phyloP scores from a whole-genome alignment of 176 grass and related monocot species.

The Triticum timopheevii region DNA sequence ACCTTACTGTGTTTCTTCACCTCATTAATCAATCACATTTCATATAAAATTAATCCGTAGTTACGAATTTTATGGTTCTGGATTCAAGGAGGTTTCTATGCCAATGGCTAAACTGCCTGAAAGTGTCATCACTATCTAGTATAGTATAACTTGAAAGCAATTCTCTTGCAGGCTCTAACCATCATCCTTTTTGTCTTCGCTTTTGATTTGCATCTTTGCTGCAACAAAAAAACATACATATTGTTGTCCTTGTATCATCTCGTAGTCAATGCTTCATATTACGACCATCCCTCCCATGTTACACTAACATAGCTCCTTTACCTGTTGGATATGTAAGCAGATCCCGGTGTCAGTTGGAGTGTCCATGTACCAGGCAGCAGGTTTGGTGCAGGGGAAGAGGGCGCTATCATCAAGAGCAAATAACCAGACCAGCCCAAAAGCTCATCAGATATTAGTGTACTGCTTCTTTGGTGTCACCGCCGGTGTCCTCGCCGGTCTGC shows the following conservation, averaged over 20 bases:
- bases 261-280: not conserved
- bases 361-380: conserved; percentile 50
- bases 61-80: too few species aligned
- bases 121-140: not conserved
- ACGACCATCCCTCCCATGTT: not conserved
- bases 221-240: not conserved
- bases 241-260: not conserved
- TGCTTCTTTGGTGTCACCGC: conserved; percentile 48
- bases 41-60: not conserved
- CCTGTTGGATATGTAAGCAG: conserved; percentile 18
- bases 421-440: conserved; percentile 32
- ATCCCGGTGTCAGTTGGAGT: conserved; percentile 61
- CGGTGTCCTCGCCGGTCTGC: conserved; percentile 65
- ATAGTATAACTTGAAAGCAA: not conserved
- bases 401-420: conserved; percentile 49
- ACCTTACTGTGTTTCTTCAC: not conserved
- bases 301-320: too few species aligned
- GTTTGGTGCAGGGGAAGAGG: conserved; percentile 55
- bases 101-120: not conserved
- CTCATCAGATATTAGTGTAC: conserved; percentile 43
- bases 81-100: not conserved
- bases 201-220: not conserved
- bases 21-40: not conserved
- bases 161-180: not conserved
- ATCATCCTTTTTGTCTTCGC: not conserved